phyloP scores from a whole-genome alignment of 805 yeast genomes.

The Wickerhamomyces sydowiorum region DNA sequence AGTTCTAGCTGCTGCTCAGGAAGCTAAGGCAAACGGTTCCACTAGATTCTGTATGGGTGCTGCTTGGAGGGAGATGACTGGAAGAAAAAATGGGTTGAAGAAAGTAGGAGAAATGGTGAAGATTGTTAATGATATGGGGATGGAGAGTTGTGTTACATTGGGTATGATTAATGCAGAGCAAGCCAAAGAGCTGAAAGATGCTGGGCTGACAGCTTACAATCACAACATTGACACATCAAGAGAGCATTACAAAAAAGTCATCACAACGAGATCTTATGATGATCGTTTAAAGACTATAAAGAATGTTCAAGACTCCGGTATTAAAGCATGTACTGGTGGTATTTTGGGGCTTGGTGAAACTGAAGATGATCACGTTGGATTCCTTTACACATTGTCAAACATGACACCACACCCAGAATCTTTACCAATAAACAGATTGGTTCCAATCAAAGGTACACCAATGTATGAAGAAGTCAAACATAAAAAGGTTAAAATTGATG shows the following conservation, averaged over 20 bases:
- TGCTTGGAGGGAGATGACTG: conserved; percentile 84
- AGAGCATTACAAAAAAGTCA: conserved; percentile 69
- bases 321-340: conserved; percentile 74
- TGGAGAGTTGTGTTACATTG: conserved; percentile 77
- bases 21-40: conserved; percentile 72
- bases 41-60: conserved; percentile 84
- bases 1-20: conserved; percentile 86
- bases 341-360: conserved; percentile 77
- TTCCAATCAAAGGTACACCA: conserved; percentile 78
- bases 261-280: conserved; percentile 64
- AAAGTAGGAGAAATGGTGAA: conserved; percentile 61
- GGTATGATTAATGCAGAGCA: conserved; percentile 74
- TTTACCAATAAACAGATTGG: conserved; percentile 71
- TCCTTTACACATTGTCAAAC: conserved; percentile 59
- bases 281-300: conserved; percentile 64
- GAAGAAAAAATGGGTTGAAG: conserved; percentile 62
- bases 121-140: conserved; percentile 54
- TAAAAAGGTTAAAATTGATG: conserved; percentile 51
- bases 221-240: conserved; percentile 79
- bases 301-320: conserved; percentile 57
- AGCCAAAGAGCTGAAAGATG: conserved; percentile 49
- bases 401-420: conserved; percentile 76
- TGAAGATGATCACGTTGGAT: conserved; percentile 62
- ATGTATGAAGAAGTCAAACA: conserved; percentile 48
- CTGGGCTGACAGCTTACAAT: conserved; percentile 77